Evolutionary conservation across 495 filamentous ascomycete species (phyloP).

Genomic region (Trichoderma asperelloides): DNA sequence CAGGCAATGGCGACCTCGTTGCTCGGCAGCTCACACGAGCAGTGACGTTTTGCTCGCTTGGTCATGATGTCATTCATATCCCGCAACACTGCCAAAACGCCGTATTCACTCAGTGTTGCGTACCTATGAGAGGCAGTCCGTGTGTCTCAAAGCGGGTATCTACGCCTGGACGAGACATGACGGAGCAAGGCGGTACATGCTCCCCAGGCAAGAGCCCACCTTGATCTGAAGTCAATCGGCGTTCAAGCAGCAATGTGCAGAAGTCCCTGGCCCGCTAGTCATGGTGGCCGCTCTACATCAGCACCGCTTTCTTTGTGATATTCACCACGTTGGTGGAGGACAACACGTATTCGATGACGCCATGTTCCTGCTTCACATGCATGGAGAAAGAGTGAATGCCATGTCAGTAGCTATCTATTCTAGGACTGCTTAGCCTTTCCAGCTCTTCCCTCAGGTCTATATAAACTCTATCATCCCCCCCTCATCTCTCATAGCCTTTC

Average conservation of each 20-base stretch:
- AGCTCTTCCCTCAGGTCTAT: neutral
- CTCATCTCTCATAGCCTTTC: neutral
- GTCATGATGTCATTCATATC: neutral
- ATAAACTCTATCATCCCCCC: constrained; percentile 1
- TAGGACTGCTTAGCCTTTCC: neutral
- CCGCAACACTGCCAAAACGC: neutral
- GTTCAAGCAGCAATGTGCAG: neutral
- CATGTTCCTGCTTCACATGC: constrained; percentile 8
- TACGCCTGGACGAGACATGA: neutral
- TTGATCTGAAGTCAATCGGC: neutral
- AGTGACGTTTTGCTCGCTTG: neutral
- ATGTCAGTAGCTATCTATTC: neutral
- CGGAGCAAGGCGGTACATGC: neutral
- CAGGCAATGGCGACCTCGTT: too few species aligned
- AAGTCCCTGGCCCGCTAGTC: neutral
- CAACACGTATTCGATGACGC: neutral
- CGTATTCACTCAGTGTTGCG: neutral
- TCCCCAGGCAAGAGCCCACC: neutral
- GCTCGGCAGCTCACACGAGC: too few species aligned
- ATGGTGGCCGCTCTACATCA: neutral
- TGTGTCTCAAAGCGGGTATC: neutral
- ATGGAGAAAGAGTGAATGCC: neutral
- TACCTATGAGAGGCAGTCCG: neutral
- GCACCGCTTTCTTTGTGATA: neutral
- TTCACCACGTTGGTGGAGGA: neutral